These are phyloP conservation scores for Wickerhamiella slavikovae DNA, from an alignment of 805 yeast genomes.

Conservation along the genomic window DNA sequence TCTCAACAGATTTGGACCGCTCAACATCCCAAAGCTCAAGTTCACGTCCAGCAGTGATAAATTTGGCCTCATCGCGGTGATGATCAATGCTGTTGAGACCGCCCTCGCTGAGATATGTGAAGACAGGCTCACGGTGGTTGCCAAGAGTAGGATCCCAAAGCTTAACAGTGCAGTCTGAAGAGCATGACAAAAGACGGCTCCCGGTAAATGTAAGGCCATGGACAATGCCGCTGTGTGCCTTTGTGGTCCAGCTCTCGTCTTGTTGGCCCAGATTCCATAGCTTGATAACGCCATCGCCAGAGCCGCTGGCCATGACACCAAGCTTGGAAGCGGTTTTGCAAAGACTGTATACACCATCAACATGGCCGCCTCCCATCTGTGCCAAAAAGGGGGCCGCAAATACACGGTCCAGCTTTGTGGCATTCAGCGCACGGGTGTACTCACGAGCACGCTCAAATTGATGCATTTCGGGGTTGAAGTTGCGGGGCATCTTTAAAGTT, in stretches of 20 bases:
- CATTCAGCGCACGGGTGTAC: slow-evolving; percentile 82
- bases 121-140: slow-evolving; percentile 34
- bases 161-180: slow-evolving; percentile 76
- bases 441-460: slow-evolving; percentile 96
- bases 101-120: slow-evolving; percentile 67
- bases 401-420: slow-evolving; percentile 87
- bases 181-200: slow-evolving; percentile 55
- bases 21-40: slow-evolving; percentile 85
- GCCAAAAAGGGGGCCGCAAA: slow-evolving; percentile 96
- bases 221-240: slow-evolving; percentile 81
- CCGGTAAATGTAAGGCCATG: slow-evolving; percentile 60
- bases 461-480: slow-evolving; percentile 81
- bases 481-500: slow-evolving; percentile 69
- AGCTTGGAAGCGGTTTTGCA: slow-evolving; percentile 57
- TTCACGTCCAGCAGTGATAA: slow-evolving; percentile 82
- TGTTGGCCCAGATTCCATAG: slow-evolving; percentile 80
- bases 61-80: slow-evolving; percentile 48
- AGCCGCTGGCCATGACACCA: slow-evolving; percentile 69
- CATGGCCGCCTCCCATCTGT: slow-evolving; percentile 83
- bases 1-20: slow-evolving; percentile 55
- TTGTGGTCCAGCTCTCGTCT: slow-evolving; percentile 52
- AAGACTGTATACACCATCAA: slow-evolving; percentile 79
- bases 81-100: slow-evolving; percentile 76
- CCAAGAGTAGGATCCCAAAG: slow-evolving; percentile 53
- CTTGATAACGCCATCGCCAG: slow-evolving; percentile 88